phyloP scores from a whole-genome alignment of 2,329 filamentous ascomycete genomes.

The Colletotrichum caudatum region DNA sequence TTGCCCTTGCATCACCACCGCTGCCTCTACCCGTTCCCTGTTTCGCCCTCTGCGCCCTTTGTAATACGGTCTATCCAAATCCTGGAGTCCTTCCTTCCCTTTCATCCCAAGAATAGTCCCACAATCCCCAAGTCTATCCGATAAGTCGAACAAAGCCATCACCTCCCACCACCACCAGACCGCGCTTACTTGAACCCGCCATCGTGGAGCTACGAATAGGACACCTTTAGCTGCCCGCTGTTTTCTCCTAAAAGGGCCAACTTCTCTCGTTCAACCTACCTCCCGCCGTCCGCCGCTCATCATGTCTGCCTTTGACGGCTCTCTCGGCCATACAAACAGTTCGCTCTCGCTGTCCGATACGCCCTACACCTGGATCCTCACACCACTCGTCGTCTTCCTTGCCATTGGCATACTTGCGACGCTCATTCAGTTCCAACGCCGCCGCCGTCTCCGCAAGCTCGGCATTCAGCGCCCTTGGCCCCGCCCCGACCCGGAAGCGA shows the following conservation, averaged over 20 bases:
- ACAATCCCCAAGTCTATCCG: conserved; percentile 8
- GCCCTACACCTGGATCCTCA: conserved; percentile 69
- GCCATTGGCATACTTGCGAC: conserved; percentile 54
- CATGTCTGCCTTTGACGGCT: conserved; percentile 33
- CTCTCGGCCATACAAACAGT: conserved; percentile 11
- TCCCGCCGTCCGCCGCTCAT: neutral
- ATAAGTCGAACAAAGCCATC: conserved; percentile 18
- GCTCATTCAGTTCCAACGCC: conserved; percentile 59
- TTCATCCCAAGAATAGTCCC: conserved; percentile 24
- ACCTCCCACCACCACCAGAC: neutral
- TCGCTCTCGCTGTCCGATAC: conserved; percentile 54
- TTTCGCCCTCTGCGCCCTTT: conserved; percentile 32
- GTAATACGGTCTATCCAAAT: conserved; percentile 20
- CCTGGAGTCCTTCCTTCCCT: conserved; percentile 12
- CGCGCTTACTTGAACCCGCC: conserved; percentile 21
- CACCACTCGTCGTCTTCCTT: conserved; percentile 60
- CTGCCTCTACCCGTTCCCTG: conserved; percentile 32
- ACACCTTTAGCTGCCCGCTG: neutral
- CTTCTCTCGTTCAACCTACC: neutral
- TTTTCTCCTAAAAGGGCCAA: neutral
- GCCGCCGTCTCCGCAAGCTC: conserved; percentile 47
- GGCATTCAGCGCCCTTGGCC: conserved; percentile 36
- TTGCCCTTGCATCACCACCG: conserved; percentile 32
- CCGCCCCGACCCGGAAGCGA: conserved; percentile 44
- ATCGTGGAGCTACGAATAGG: conserved; percentile 11